Evolutionary conservation across 331 rosid genomes (phyloP), one percentile per base, ranked within the genome.

Genomic region (Stylosanthes scabra): DNA sequence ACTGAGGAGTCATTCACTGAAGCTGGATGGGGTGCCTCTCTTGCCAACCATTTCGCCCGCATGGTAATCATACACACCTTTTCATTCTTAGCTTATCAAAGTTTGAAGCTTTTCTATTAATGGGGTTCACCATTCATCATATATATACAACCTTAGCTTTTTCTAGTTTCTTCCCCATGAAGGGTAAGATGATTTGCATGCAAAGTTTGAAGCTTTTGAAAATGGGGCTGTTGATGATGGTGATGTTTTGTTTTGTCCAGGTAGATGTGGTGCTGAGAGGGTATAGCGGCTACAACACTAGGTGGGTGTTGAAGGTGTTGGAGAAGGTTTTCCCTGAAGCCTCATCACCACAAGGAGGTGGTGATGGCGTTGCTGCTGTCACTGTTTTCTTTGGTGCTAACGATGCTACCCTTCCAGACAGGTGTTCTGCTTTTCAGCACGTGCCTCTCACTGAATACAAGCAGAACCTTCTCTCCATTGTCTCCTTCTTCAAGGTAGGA

Each of bases 1-100:
- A 93, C 96, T 0, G 89, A 93, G 76, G 82, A 56, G 8, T 91
- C 97, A 46, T 93, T 86, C 44, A 59, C 29, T 1, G 44, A 68
- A 55, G 97, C 88, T 3, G 98, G 96, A 68, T 93, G 98, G 98
- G 97, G 98, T 63, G 92, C 96, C 64, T 78, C 94, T 72, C 91
- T 93, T 6, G 88, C 94, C 62, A 66, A 88, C 81, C 93, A 88
- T 76, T 93, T 89, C 83, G 71, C 80, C 77, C 94, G 97, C 78
- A 72, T 82, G 88, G 98, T 93, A 76, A 8, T 51, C n/a, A 20
- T 25, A 28, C 29, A 3, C 5, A 4, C 4, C 5, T 34, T 6
- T 34, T 34, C 39, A n/a, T 34, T 34, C 39, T 34, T 34, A 34
- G 39, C 39, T 34, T 34, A 34, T 34, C 39, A 34, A 7, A 57